A percentile compares a stretch with the other conserved stretches of the same genome.
Evolutionary conservation across 257 asterid genomes (phyloP).

Genomic region (Solanum pennellii): DNA sequence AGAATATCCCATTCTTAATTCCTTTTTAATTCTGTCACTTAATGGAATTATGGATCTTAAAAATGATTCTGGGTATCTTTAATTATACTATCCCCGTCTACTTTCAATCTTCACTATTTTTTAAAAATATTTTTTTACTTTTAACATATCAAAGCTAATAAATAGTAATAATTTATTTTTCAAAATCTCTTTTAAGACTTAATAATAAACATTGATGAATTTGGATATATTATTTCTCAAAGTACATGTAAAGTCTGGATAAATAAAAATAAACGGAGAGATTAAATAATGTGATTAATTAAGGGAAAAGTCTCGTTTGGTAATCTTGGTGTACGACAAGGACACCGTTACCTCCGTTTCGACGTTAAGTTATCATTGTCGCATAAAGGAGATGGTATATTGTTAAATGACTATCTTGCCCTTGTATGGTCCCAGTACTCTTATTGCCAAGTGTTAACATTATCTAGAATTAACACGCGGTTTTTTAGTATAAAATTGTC

Average conservation of each 20-base stretch:
- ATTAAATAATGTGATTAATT: neutral
- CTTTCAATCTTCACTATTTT: too few relatives aligned
- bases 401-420: neutral
- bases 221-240: neutral
- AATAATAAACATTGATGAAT: fast-evolving
- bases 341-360: neutral
- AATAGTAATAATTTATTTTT: too few relatives aligned
- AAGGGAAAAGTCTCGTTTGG: neutral
- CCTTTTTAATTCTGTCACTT: neutral
- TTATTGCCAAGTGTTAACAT: neutral
- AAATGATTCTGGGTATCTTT: neutral
- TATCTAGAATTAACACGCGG: neutral
- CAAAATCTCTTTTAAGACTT: neutral
- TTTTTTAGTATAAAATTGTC: neutral
- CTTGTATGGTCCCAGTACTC: neutral
- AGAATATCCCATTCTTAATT: neutral
- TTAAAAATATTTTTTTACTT: too few relatives aligned
- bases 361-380: neutral
- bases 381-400: neutral
- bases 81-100: neutral
- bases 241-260: too few relatives aligned
- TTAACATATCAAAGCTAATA: too few relatives aligned
- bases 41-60: neutral
- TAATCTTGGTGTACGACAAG: neutral
- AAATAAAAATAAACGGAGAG: neutral